phyloP scores from a whole-genome alignment of 2,329 filamentous ascomycete genomes.

The Cladosporium austrohemisphaericum region DNA sequence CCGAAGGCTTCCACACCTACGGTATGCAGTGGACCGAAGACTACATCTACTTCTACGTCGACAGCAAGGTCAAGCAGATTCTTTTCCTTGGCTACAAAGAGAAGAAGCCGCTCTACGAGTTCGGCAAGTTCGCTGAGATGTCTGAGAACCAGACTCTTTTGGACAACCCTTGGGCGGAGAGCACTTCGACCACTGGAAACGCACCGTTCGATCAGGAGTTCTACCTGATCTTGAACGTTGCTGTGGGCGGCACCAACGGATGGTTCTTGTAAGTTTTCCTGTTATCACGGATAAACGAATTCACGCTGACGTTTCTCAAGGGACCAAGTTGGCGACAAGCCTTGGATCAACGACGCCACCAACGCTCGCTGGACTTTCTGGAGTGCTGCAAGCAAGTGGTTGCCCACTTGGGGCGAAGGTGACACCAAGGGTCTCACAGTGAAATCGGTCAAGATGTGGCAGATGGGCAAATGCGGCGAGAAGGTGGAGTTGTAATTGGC shows the following conservation, averaged over 20 bases:
- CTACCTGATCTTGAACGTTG: slow-evolving; percentile 72
- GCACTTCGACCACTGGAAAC: slow-evolving; percentile 49
- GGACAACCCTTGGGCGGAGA: slow-evolving; percentile 60
- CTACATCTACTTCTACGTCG: slow-evolving; percentile 54
- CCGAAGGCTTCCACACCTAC: slow-evolving; percentile 48
- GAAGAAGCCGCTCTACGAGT: slow-evolving; percentile 1
- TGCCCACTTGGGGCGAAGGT: slow-evolving; percentile 64
- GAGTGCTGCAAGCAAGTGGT: slow-evolving; percentile 62
- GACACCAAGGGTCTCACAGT: slow-evolving; percentile 41
- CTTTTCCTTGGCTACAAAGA: not conserved
- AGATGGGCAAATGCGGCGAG: slow-evolving; percentile 43
- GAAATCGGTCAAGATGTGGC: slow-evolving; percentile 66
- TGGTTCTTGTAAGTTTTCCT: slow-evolving; percentile 66
- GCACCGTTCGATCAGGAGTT: slow-evolving; percentile 74
- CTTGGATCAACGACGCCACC: slow-evolving; percentile 66
- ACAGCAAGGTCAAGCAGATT: slow-evolving; percentile 37
- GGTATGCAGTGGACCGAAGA: slow-evolving; percentile 52
- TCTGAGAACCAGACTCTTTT: slow-evolving; percentile 60
- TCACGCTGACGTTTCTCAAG: slow-evolving; percentile 2
- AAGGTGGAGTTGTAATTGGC: slow-evolving; percentile 3
- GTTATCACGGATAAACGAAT: not conserved
- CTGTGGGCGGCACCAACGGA: slow-evolving; percentile 72
- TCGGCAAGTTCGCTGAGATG: slow-evolving; percentile 16
- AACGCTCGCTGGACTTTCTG: slow-evolving; percentile 73
- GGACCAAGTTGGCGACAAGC: slow-evolving; percentile 55